phyloP scores from a whole-genome alignment of 208 protist species.

The Acanthamoeba royreba region DNA sequence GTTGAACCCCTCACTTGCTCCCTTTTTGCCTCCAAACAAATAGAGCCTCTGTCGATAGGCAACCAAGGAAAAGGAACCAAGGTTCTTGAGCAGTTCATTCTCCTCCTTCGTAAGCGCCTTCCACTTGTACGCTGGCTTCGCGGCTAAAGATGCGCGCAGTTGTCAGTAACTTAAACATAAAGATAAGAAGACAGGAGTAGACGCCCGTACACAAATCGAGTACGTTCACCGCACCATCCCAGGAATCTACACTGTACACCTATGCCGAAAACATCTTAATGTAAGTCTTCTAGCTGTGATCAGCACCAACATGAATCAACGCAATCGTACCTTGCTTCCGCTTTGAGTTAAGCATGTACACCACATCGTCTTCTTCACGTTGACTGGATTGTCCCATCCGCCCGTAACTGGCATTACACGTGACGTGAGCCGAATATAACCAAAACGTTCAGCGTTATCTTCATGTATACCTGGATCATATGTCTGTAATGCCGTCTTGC shows the following conservation, averaged over 20 bases:
- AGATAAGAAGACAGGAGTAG: neutral
- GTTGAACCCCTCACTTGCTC: neutral
- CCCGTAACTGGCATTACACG: neutral
- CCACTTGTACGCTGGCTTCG: neutral
- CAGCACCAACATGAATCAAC: too few relatives aligned
- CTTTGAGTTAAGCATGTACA: neutral
- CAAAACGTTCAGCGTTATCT: neutral
- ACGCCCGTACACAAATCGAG: neutral
- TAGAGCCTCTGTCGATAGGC: neutral
- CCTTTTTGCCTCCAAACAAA: neutral
- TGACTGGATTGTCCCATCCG: neutral
- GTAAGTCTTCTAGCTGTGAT: too few relatives aligned
- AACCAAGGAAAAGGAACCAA: neutral
- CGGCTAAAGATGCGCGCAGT: too few relatives aligned
- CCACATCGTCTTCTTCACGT: constrained; percentile 2
- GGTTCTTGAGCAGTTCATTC: neutral
- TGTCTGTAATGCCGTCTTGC: neutral
- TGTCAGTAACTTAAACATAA: too few relatives aligned
- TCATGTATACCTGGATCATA: neutral
- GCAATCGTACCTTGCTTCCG: neutral
- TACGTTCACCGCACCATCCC: neutral
- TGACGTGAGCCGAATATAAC: neutral
- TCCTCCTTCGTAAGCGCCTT: neutral
- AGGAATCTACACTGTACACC: neutral
- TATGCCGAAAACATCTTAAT: neutral